A percentile compares a stretch with the other conserved stretches of the same genome.
Conservation (phyloP, 768 basidiomycete genomes). For the Lactifluus piperatus region DNA sequence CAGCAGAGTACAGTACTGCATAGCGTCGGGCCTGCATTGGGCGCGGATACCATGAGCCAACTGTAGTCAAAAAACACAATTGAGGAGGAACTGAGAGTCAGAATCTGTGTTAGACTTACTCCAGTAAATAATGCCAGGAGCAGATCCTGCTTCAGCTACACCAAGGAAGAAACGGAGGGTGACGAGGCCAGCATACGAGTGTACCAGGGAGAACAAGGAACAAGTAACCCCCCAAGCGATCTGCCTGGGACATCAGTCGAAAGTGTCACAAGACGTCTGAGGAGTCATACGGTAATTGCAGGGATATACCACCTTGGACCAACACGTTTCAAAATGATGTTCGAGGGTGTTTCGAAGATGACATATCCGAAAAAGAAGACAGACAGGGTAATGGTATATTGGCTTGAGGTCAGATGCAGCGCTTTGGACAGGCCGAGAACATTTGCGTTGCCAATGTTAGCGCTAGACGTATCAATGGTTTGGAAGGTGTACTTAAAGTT, state of each 20-base stretch:
- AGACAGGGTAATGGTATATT: conserved; percentile 17
- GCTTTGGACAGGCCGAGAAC: background rate
- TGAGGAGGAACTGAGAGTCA: background rate
- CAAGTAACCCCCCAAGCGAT: background rate
- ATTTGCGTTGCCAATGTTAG: conserved; percentile 29
- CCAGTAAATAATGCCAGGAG: background rate
- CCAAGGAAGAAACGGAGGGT: background rate
- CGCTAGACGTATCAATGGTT: conserved; percentile 10
- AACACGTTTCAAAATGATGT: background rate
- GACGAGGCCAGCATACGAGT: background rate
- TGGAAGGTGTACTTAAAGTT: background rate
- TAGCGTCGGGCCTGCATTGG: background rate
- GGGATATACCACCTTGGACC: background rate
- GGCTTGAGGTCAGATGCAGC: conserved; percentile 12
- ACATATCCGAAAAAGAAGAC: conserved; percentile 21
- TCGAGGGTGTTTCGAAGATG: conserved; percentile 1
- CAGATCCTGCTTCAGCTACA: background rate
- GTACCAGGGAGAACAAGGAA: background rate
- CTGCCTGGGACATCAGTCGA: background rate
- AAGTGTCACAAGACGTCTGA: background rate
- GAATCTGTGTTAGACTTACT: background rate
- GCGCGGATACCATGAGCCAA: background rate
- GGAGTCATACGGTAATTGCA: background rate
- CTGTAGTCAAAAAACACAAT: background rate
- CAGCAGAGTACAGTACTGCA: background rate